Evolutionary conservation across 2,329 filamentous ascomycete species (phyloP).

Genomic region (Stagonosporopsis rhizophila): DNA sequence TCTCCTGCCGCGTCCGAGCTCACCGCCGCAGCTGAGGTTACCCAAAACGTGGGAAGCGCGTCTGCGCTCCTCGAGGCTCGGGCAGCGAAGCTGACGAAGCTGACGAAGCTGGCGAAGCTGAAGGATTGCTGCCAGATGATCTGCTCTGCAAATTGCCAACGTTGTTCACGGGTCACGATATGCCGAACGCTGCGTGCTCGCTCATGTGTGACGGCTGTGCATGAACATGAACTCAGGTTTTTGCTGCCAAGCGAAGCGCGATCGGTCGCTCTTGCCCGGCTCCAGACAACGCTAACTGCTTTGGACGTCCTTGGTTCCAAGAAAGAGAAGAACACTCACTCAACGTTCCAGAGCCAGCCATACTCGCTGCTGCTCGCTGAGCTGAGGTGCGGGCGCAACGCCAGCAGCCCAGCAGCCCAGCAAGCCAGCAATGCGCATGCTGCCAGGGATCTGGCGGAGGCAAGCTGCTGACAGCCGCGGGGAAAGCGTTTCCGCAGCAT

Average conservation of each 20-base stretch:
- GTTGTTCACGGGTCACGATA: slow-evolving; percentile 13
- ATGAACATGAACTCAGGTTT: slow-evolving; percentile 25
- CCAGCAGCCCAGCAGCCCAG: too few relatives aligned
- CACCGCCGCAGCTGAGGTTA: not conserved
- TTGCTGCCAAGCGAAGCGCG: too few relatives aligned
- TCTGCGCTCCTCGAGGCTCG: not conserved
- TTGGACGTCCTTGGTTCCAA: slow-evolving; percentile 9
- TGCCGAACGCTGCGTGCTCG: slow-evolving; percentile 18
- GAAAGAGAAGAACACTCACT: slow-evolving; percentile 1
- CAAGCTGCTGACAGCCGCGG: slow-evolving; percentile 17
- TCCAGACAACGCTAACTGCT: slow-evolving; percentile 14
- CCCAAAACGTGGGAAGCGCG: slow-evolving; percentile 3
- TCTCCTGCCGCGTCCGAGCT: slow-evolving; percentile 4
- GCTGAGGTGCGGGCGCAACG: too few relatives aligned
- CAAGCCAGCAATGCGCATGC: slow-evolving; percentile 1
- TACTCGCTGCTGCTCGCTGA: not conserved
- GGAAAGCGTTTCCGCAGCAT: slow-evolving; percentile 15
- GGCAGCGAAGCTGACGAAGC: not conserved
- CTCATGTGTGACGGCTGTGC: slow-evolving; percentile 32
- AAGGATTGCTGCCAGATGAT: not conserved
- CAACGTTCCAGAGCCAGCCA: not conserved
- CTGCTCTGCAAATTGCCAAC: not conserved
- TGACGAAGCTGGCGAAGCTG: not conserved
- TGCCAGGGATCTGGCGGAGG: not conserved
- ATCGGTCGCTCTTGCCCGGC: not conserved